Base-by-base conservation (phyloP, 208 protist species). In the Trypanosoma lewisi region DNA sequence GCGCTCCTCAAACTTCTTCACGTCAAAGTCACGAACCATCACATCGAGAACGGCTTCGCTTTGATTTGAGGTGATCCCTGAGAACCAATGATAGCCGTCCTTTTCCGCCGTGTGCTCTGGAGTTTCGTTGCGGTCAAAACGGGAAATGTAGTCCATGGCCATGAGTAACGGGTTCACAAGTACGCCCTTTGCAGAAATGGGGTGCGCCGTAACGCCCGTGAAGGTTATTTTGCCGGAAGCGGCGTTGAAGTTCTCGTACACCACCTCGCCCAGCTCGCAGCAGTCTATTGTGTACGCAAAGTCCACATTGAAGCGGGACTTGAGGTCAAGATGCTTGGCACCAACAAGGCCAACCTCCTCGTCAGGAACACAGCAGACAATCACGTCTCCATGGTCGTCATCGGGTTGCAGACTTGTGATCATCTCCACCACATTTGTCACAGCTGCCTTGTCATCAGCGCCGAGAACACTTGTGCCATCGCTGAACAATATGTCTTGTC, bases 391-490 rank as follows among this genome's bases (percentile, higher is more conserved):
- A 49, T 89, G 83, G 58, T 61, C 59, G 30, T 82, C 73, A 17
- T 61, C 57, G 11, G 69, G 75, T 50, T 72, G 70, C 9, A 93
- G 82, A 9, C 53, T 55, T 0, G 77, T 70, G 21, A 92, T 75
- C 81, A 91, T 89, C 75, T 95, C 83, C 80, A 92, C 85, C 39
- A 95, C 85, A 9, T 74, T 67, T 8, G 78, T 63, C 31, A 95
- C 77, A 14, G 80, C 88, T 5, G 88, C 88, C 74, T 95, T 95
- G 72, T 95, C 83, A 56, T 95, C 88, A 14, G 85, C 88, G 5
- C 88, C 88, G 42, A 95, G 77, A 63, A 95, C 83, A 70, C 85
- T 92, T 16, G 88, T 95, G 64, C 88, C 88, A 62, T 95, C 88
- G 59, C 77, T 89, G 54, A 95, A 85, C 37, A 95, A 70, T 39